Percentiles rank a stretch among this genome's conserved stretches.
phyloP scores from a whole-genome alignment of 805 yeast genomes.

The Kuraishia molischiana region DNA sequence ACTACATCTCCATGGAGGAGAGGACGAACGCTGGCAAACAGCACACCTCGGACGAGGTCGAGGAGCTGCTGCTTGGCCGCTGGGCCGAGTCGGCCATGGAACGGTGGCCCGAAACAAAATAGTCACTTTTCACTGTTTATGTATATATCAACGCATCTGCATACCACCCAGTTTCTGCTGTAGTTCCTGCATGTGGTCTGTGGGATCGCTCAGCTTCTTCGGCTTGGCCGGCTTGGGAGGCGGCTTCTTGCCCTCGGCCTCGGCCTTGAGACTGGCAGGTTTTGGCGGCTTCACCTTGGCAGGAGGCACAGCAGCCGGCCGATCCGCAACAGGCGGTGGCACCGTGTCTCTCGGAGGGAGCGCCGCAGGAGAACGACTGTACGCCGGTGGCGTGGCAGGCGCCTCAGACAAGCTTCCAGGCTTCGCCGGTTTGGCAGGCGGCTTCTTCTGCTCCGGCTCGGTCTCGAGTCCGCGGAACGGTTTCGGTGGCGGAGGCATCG shows the following conservation, averaged over 20 bases:
- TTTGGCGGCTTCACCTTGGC: not conserved
- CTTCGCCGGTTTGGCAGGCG: conserved; percentile 34
- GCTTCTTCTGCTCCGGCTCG: conserved; percentile 17
- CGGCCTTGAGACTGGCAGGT: not conserved
- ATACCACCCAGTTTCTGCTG: conserved; percentile 15
- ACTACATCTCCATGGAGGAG: conserved; percentile 11
- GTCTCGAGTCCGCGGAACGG: conserved; percentile 5
- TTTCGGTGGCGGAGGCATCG: conserved; percentile 2
- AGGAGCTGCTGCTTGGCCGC: conserved; percentile 34
- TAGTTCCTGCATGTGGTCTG: conserved; percentile 19
- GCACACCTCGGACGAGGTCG: conserved; percentile 21
- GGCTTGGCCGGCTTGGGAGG: conserved; percentile 12
- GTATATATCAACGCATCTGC: not conserved
- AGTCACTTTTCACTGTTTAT: not conserved
- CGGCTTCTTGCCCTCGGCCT: not conserved
- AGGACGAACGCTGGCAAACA: conserved; percentile 7
- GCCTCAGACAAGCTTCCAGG: not conserved
- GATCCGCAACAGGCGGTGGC: too few species aligned
- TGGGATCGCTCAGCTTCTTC: conserved; percentile 4
- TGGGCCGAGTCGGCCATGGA: conserved; percentile 30
- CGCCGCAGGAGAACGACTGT: not conserved
- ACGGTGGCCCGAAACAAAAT: conserved; percentile 1
- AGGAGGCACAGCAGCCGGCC: not conserved
- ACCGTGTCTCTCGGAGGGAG: not conserved
- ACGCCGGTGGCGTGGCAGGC: not conserved